Evolutionary conservation across 1,284 basidiomycete species (phyloP).

Genomic region (Moesziomyces sp.): DNA sequence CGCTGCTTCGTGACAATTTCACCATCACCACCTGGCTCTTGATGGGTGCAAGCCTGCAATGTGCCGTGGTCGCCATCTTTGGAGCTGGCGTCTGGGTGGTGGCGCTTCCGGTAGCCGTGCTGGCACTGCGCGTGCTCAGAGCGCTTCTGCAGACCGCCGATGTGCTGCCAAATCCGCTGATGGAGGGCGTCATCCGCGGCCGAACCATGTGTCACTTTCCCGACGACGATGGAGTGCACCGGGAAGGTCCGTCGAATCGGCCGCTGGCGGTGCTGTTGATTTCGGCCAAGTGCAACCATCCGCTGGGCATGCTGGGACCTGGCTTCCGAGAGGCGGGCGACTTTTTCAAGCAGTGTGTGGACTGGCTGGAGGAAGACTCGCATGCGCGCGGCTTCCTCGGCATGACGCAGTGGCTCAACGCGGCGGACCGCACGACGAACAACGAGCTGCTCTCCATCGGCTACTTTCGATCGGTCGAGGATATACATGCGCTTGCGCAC

Average conservation of each 20-base stretch:
- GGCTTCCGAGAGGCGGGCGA: constrained; percentile 27
- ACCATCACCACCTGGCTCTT: constrained; percentile 23
- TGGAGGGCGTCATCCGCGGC: constrained; percentile 23
- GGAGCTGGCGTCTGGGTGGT: constrained; percentile 15
- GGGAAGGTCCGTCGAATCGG: constrained; percentile 7
- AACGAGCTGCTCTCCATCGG: constrained; percentile 29
- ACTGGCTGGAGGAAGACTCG: constrained; percentile 29
- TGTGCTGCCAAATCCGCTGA: constrained; percentile 7
- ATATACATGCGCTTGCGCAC: constrained; percentile 26
- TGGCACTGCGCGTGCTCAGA: constrained; percentile 6
- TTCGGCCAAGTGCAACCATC: constrained; percentile 21
- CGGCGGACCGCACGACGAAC: constrained; percentile 13
- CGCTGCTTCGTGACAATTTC: constrained; percentile 15
- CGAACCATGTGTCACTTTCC: constrained; percentile 24
- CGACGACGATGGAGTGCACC: constrained; percentile 12
- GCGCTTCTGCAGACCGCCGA: constrained; percentile 14
- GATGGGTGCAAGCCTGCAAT: constrained; percentile 20
- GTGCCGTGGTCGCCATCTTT: constrained; percentile 9
- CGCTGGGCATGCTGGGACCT: constrained; percentile 22
- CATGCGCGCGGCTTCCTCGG: constrained; percentile 27
- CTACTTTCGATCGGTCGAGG: constrained; percentile 32
- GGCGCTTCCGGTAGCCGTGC: constrained; percentile 9
- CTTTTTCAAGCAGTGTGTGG: constrained; percentile 15
- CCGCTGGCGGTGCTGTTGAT: constrained; percentile 27
- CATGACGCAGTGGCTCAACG: constrained; percentile 37